Base-by-base conservation (phyloP, 1,139 yeast species). In the Blastobotrys malaysiensis region DNA sequence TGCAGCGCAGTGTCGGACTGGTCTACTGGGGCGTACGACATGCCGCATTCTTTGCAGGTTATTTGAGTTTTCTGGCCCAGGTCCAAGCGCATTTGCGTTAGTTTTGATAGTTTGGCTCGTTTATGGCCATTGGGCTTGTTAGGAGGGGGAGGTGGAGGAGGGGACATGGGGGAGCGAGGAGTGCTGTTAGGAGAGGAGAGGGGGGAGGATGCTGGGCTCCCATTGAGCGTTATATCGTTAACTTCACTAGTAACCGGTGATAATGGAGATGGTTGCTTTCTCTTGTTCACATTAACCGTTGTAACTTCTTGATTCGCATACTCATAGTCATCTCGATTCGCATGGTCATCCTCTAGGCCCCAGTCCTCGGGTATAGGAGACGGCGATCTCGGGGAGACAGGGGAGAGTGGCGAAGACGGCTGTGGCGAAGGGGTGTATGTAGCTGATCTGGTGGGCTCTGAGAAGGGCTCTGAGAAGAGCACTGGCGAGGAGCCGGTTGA, bases 31-130 rank as follows among this genome's bases (percentile, higher is more conserved):
- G 74, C 66, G 63, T 78, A 84, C 2, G 86, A 73, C 88, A 84
- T 83, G 5, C 81, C 81, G 68, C 91, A 85, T 31, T 70, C 71
- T 7, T 67, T 57, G 62, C 90, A 84, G 0, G 81, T 75, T 2
- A 31, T 13, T 11, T 31, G 39, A 16, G 39, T 31, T 16, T 31
- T 31, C n/a, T 31, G 39, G 16, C 39, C 39, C 39, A 31, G n/a
- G 39, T 31, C 39, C 5, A 31, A 7, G 16, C 39, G n/a, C 39
- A 31, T 31, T 31, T 31, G 39, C 39, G 39, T 31, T 5, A 31
- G 39, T n/a, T 31, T 31, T 16, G 39, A 13, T 5, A 31, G 39
- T n/a, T 31, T 31, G 5, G 39, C 16, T 14, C 39, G 39, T 16
- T 31, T 31, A 11, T 31, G 3, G 39, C 39, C 16, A 3, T 13